phyloP scores from a whole-genome alignment of 768 basidiomycete genomes.

The Xanthoconium purpureum region DNA sequence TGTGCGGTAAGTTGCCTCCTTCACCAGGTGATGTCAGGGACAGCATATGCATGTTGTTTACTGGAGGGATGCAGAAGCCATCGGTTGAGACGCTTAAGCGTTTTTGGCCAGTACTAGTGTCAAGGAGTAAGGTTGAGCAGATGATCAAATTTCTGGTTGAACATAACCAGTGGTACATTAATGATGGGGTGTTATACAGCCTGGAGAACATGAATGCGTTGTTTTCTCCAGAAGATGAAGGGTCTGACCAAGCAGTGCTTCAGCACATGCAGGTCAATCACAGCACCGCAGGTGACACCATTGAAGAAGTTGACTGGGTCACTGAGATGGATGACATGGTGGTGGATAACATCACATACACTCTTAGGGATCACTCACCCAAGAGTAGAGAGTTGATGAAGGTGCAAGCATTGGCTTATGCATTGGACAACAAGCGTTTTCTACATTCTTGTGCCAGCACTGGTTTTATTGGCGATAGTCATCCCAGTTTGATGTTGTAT shows the following conservation, averaged over 20 bases:
- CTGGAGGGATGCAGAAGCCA: fast-evolving
- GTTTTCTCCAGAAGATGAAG: not conserved
- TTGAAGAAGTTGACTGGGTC: not conserved
- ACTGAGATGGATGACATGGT: not conserved
- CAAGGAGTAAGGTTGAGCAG: not conserved
- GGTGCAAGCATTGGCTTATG: not conserved
- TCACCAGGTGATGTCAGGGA: not conserved
- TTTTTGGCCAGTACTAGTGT: not conserved
- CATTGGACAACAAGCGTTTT: not conserved
- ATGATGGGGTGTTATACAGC: not conserved
- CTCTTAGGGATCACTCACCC: not conserved
- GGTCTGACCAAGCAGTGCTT: not conserved
- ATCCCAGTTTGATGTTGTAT: not conserved
- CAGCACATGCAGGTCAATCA: not conserved
- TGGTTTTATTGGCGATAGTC: not conserved
- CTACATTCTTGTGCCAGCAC: not conserved
- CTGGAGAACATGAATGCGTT: not conserved
- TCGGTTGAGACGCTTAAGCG: not conserved
- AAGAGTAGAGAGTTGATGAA: not conserved
- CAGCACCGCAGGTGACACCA: not conserved
- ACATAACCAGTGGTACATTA: not conserved
- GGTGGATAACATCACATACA: not conserved
- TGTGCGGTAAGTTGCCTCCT: not conserved
- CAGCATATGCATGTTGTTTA: not conserved
- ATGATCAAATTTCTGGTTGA: too few species aligned